These are phyloP conservation scores for Aspergillus hiratsukae DNA, from an alignment of 2,329 filamentous ascomycete genomes.

Conservation along the genomic window DNA sequence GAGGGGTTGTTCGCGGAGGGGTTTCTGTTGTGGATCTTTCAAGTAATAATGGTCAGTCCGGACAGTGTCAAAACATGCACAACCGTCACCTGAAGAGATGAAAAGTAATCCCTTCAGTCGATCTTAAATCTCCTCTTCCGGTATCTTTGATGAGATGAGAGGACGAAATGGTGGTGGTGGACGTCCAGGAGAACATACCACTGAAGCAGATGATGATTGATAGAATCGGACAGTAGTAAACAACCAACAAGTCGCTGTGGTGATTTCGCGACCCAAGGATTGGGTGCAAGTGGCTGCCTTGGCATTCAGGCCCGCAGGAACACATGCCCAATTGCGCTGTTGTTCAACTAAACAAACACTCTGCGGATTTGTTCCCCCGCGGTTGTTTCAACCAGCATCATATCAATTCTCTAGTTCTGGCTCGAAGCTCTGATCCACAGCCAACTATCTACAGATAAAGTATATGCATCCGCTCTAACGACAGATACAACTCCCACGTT, in stretches of 20 bases:
- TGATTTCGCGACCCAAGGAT: slow-evolving; percentile 19
- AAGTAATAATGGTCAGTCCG: background rate
- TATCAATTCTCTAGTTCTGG: background rate
- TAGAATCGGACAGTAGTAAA: slow-evolving; percentile 10
- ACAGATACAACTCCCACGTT: background rate
- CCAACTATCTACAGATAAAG: background rate
- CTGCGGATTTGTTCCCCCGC: background rate
- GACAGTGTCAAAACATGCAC: background rate
- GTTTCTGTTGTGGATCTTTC: background rate
- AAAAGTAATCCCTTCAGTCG: background rate
- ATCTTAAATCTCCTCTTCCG: background rate
- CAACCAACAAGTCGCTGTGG: slow-evolving; percentile 22
- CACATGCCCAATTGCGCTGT: background rate
- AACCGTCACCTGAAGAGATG: background rate
- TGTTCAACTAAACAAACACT: background rate
- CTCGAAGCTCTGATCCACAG: no score
- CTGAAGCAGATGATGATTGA: slow-evolving; percentile 3
- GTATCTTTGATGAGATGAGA: background rate
- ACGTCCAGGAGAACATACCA: background rate
- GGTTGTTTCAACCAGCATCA: background rate
- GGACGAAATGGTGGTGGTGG: slow-evolving; percentile 1
- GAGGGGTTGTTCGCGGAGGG: background rate
- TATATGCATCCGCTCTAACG: background rate
- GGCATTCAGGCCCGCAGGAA: background rate
- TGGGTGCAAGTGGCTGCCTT: background rate